Base-by-base conservation (phyloP, 371 early-diverging fungal genomes). In the Rhizomucor pusillus region DNA sequence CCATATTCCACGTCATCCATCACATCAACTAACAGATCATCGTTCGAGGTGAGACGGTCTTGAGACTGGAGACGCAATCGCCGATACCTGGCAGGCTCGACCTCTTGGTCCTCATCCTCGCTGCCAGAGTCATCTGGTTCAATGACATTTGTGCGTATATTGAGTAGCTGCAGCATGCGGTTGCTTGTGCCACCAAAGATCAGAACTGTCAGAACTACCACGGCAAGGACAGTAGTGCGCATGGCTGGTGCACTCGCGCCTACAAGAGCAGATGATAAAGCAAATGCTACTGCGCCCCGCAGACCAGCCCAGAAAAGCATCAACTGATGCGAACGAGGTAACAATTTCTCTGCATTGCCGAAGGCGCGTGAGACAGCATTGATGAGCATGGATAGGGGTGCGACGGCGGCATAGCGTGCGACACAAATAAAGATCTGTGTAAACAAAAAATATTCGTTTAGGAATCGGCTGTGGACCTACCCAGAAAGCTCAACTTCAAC, bases 271-370 rank as follows among this genome's bases (percentile, higher is more conserved):
- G 90, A 91, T 3, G 94, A 87, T 37, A 97, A 75, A 0, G 96
- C 98, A 77, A 95, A 95, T 0, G 96, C 93, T 13, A 97, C 93
- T 16, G 98, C 96, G 2, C 98, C 98, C 33, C 98, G 90, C 12
- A 97, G 76, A 1, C 95, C 96, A 11, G 95, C 88, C 92, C 93
- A 95, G 71, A 93, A 94, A 6, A 97, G 66, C 93, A 97, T 93
- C 20, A 90, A 75, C 59, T 94, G 95, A 64, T 95, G 92, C 23
- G 87, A 84, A 25, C 80, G 71, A n/a, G 95, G 90, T 20, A 96
- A 78, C 9, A 70, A 63, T 33, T 83, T 79, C 13, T 67, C 69
- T 0, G 82, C 79, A 52, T 77, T 75, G 19, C 84, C 77, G 11
- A 81, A 62, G 22, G 77, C 73, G n/a, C 79, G 69, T 19, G 82